These are phyloP conservation scores for Heliosperma pusillum DNA, from an alignment of 148 eudicot species.

Conservation along the genomic window DNA sequence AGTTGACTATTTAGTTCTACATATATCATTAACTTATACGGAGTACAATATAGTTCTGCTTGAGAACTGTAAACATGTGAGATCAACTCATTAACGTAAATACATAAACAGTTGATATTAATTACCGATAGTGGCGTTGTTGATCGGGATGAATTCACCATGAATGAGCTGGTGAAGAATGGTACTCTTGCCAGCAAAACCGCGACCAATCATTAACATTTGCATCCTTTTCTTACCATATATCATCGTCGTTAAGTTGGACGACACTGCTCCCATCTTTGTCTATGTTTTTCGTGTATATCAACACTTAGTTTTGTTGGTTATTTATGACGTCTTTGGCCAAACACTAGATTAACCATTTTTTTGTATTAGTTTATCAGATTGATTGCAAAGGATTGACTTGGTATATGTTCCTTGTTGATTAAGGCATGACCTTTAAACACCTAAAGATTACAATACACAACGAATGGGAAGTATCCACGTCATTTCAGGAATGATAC, in stretches of 20 bases:
- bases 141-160: constrained; percentile 37
- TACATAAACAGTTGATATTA: background rate
- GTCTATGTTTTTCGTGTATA: background rate
- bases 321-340: no score
- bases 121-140: constrained; percentile 45
- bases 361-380: background rate
- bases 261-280: constrained; percentile 43
- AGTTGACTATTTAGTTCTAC: background rate
- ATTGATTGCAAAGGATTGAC: background rate
- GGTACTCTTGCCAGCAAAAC: constrained; percentile 52
- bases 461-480: constrained; percentile 1
- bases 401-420: constrained; percentile 14
- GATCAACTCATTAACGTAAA: background rate
- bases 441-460: constrained; percentile 9
- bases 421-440: background rate
- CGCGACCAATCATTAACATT: constrained; percentile 59
- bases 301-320: background rate
- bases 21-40: background rate
- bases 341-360: no score
- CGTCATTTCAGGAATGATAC: no score
- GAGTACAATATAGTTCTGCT: background rate
- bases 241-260: constrained; percentile 28
- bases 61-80: background rate
- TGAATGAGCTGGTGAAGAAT: constrained; percentile 49
- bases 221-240: constrained; percentile 43